phyloP scores from a whole-genome alignment of 768 basidiomycete species.

The Jaapia argillacea region DNA sequence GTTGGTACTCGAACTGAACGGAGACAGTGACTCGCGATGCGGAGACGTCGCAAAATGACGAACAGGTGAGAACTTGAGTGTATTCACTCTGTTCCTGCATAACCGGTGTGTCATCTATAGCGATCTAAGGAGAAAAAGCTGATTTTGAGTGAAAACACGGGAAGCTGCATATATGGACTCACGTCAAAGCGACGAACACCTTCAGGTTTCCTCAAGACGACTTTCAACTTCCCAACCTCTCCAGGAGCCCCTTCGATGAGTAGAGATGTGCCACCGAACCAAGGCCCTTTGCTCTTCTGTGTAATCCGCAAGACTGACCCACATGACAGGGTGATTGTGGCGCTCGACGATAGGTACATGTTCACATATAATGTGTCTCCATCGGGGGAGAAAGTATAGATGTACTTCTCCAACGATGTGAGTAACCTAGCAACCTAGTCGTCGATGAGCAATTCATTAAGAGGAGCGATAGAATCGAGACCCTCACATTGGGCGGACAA shows the following conservation, averaged over 20 bases:
- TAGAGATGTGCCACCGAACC: conserved; percentile 7
- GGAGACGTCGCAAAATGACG: background rate
- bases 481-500: conserved; percentile 14
- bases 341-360: conserved; percentile 8
- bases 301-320: conserved; percentile 4
- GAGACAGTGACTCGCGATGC: background rate
- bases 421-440: conserved; percentile 8
- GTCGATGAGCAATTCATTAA: background rate
- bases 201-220: conserved; percentile 7
- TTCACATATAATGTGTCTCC: conserved; percentile 8
- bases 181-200: conserved; percentile 6
- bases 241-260: background rate
- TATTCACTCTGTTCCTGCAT: too few relatives aligned
- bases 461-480: background rate
- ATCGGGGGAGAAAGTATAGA: conserved; percentile 6
- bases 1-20: conserved; percentile 3
- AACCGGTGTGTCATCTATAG: too few relatives aligned
- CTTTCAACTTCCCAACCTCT: background rate
- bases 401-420: conserved; percentile 9
- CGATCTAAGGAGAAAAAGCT: too few relatives aligned
- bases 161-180: too few relatives aligned
- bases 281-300: conserved; percentile 7
- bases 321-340: background rate
- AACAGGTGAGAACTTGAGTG: background rate
- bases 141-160: too few relatives aligned